Conservation (phyloP, 345 rosid species). For the Eucalyptus fibrosa region DNA sequence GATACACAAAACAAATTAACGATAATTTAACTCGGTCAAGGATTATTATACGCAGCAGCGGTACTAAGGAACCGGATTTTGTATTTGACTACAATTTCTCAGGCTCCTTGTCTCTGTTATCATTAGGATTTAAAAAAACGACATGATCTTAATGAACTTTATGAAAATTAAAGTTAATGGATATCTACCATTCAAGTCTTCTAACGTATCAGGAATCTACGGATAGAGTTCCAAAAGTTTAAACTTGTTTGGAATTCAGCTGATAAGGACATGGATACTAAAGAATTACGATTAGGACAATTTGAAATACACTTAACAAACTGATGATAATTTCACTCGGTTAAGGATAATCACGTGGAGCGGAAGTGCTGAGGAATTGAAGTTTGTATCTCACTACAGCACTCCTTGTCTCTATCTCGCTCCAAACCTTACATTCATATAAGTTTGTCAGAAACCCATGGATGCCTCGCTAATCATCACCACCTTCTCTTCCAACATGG, state of each 20-base stretch:
- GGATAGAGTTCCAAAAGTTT: background rate
- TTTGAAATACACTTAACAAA: background rate
- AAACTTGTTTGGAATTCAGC: background rate
- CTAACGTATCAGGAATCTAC: background rate
- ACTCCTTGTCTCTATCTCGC: background rate
- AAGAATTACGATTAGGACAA: background rate
- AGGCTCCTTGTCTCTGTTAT: background rate
- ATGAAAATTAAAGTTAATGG: background rate
- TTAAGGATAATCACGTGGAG: background rate
- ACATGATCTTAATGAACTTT: background rate
- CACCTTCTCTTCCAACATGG: background rate
- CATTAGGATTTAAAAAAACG: background rate
- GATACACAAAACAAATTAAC: background rate
- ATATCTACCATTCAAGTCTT: background rate
- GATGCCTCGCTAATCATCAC: background rate
- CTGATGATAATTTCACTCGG: background rate
- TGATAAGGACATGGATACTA: background rate
- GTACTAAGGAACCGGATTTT: background rate
- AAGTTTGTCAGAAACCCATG: background rate
- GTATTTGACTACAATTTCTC: background rate
- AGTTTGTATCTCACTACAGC: background rate
- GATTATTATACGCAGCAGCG: background rate
- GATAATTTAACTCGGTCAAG: background rate
- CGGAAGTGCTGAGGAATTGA: background rate
- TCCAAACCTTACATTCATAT: background rate